Base-by-base conservation (phyloP, 306 rosid species). In the Malus sieversii region DNA sequence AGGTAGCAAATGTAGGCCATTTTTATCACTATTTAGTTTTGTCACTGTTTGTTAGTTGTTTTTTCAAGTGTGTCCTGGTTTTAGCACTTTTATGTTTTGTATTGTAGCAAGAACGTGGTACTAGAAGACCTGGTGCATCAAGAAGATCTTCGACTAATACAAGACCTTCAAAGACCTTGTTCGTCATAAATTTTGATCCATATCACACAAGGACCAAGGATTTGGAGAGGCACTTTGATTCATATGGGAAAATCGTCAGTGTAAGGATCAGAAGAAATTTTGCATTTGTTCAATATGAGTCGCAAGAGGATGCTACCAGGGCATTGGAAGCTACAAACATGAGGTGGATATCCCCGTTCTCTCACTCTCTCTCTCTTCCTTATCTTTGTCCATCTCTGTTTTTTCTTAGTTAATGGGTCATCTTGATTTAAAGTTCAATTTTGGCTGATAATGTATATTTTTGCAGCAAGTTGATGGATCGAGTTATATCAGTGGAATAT, bases 221-320 rank as follows among this genome's bases (percentile, higher is more conserved):
- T 82, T 83, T 96, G 90, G 99, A 96, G 91, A 89, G 92, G 86
- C 99, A 96, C 82, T 96, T 96, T 80, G 98, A 96, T 79, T 86
- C 92, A 18, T 96, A 96, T 88, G 99, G 99, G 20, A 92, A 92
- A 88, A 90, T 96, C 63, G 80, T 76, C 75, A 96, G 86, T 78
- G 99, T 92, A 74, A 90, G 99, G 86, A 96, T 92, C 70, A 86
- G 98, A 85, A 89, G 92, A 81, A 96, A 96, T 77, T 96, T 92
- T 67, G 99, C 98, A 68, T 96, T 96, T 85, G 91, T 96, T 75
- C 99, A 96, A 84, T 92, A 89, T 81, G 98, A 96, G 64, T 80
- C 93, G 29, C 96, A 86, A 87, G 99, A 96, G 70, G 99, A 92
- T 88, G 99, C 98, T 72, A 82, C 85, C 78, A 92, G 82, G 81